Conservation (phyloP, 805 yeast genomes). For the Saccharomyces kudriavzevii region DNA sequence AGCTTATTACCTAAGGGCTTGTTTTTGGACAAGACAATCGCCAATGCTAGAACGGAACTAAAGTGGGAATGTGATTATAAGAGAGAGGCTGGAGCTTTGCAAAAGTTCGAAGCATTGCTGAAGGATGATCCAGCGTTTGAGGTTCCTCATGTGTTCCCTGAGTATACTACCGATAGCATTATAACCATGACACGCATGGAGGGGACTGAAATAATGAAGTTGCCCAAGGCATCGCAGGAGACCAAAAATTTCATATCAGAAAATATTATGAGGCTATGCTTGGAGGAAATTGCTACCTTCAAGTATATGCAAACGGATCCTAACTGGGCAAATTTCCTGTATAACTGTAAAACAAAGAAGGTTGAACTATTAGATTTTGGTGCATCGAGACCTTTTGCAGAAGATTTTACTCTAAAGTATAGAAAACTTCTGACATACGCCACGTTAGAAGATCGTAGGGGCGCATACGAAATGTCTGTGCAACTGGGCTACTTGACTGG, state of each 20-base stretch:
- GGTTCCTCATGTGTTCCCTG: constrained; percentile 76
- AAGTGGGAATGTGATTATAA: constrained; percentile 97
- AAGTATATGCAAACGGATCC: constrained; percentile 98
- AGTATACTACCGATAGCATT: constrained; percentile 71
- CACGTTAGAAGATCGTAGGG: constrained; percentile 53
- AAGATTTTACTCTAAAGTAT: constrained; percentile 61
- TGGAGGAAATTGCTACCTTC: constrained; percentile 76
- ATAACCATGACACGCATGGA: constrained; percentile 84
- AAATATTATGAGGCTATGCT: constrained; percentile 76
- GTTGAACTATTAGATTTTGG: constrained; percentile 92
- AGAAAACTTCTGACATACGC: constrained; percentile 68
- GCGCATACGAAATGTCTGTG: constrained; percentile 56
- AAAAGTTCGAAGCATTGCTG: constrained; percentile 56
- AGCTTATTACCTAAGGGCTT: constrained; percentile 83
- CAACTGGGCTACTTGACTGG: constrained; percentile 88
- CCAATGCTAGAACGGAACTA: constrained; percentile 84
- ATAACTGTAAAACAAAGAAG: constrained; percentile 59
- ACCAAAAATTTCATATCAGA: constrained; percentile 76
- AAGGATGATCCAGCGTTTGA: constrained; percentile 53
- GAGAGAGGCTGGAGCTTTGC: constrained; percentile 76
- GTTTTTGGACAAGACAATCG: constrained; percentile 84
- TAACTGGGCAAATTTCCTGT: constrained; percentile 95
- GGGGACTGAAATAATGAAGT: constrained; percentile 76
- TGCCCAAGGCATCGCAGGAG: constrained; percentile 46
- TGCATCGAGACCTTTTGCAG: constrained; percentile 75